Percentiles rank a stretch among this genome's conserved stretches.
Conservation (phyloP, 2,329 filamentous ascomycete species). For the Calonectria henricotiae region DNA sequence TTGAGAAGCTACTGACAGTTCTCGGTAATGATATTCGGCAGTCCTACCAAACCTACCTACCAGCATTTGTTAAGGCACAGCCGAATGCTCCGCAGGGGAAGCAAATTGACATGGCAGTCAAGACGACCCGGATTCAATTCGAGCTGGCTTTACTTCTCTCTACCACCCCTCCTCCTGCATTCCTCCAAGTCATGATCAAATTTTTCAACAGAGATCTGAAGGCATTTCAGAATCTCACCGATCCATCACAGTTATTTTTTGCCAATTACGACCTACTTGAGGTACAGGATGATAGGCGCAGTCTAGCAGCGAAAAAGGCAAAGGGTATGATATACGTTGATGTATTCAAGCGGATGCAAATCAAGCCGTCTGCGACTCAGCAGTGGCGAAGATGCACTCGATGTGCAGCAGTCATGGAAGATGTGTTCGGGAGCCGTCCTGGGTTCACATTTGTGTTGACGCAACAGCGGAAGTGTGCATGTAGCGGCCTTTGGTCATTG, state of each 20-base stretch:
- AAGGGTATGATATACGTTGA: constrained; percentile 64
- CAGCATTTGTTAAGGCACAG: constrained; percentile 65
- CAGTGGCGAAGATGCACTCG: constrained; percentile 66
- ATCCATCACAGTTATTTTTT: constrained; percentile 81
- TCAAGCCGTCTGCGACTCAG: constrained; percentile 55
- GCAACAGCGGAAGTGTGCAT: constrained; percentile 72
- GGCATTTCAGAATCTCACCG: constrained; percentile 72
- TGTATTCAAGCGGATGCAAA: constrained; percentile 73
- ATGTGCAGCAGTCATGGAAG: constrained; percentile 78
- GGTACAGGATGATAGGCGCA: constrained; percentile 72
- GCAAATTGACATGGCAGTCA: constrained; percentile 63
- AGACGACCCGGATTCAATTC: constrained; percentile 65
- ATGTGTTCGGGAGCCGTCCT: constrained; percentile 65
- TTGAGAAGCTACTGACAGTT: constrained; percentile 73
- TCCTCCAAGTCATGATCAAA: constrained; percentile 74
- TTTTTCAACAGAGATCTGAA: constrained; percentile 75
- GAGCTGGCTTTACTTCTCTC: constrained; percentile 71
- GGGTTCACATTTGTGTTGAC: constrained; percentile 70
- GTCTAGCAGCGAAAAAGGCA: constrained; percentile 60
- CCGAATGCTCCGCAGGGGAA: constrained; percentile 63
- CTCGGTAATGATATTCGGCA: constrained; percentile 68
- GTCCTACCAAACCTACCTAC: constrained; percentile 66
- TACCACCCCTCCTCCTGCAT: constrained; percentile 63
- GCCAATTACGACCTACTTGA: constrained; percentile 81
- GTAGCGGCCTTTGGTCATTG: constrained; percentile 70